phyloP scores from a whole-genome alignment of 805 yeast genomes.

The Zygotorulaspora chibaensis region DNA sequence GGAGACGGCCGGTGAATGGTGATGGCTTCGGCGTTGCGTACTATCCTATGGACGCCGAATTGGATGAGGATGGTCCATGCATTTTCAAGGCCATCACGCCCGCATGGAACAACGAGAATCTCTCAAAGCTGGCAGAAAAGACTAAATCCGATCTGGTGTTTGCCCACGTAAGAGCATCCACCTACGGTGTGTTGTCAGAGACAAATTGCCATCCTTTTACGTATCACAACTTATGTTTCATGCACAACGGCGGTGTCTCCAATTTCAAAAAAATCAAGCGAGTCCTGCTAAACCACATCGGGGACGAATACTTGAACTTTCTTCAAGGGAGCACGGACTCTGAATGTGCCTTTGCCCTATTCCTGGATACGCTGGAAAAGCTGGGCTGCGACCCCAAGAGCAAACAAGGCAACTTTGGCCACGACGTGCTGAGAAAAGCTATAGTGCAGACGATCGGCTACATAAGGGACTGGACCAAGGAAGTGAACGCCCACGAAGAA shows the following conservation, averaged over 20 bases:
- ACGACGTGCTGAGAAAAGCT: constrained; percentile 60
- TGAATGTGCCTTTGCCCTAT: constrained; percentile 90
- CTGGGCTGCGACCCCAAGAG: constrained; percentile 69
- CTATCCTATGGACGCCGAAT: constrained; percentile 58
- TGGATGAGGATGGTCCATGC: constrained; percentile 71
- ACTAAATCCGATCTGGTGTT: constrained; percentile 81
- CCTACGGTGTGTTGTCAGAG: constrained; percentile 89
- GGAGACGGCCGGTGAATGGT: constrained; percentile 89
- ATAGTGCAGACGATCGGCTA: constrained; percentile 66
- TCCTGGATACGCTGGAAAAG: constrained; percentile 66
- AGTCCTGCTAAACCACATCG: constrained; percentile 61
- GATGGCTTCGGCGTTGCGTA: constrained; percentile 99
- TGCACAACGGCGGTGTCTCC: constrained; percentile 94
- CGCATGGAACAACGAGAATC: constrained; percentile 93
- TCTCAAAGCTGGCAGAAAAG: constrained; percentile 80
- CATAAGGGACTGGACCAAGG: constrained; percentile 76
- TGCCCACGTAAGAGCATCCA: constrained; percentile 95
- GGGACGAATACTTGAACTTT: constrained; percentile 71
- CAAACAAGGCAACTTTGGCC: constrained; percentile 46
- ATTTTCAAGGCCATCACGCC: constrained; percentile 94
- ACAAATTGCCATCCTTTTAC: constrained; percentile 97
- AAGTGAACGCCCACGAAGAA: constrained; percentile 40
- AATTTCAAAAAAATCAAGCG: constrained; percentile 72
- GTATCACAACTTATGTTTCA: constrained; percentile 82
- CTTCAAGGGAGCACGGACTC: constrained; percentile 95